Evolutionary conservation across 176 grass and related monocot species (phyloP), one percentile per base, ranked within the genome.

Genomic region (Hyparrhenia diplandra): DNA sequence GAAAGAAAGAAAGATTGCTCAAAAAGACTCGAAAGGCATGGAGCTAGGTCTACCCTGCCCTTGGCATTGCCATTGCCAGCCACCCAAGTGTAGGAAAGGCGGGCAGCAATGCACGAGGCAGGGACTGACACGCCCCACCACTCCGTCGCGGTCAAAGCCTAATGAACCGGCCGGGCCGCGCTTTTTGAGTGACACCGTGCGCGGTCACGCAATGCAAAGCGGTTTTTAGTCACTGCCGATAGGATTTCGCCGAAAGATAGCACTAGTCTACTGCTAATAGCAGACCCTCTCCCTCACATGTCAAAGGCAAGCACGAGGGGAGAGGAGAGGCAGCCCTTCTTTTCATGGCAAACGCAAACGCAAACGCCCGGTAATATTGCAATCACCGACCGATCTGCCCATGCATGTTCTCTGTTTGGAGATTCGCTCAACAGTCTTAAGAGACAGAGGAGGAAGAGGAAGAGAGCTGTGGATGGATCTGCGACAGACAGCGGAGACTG

Each of bases 1-100:
- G 25, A 85, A 46, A 49, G 46, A 49, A 18, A 6, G 46, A 51
- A 17, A 43, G 52, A 55, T 9, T 45, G 82, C 78, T 58, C 82
- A 17, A 82, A 84, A 89, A 89, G 87, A 82, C 87, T 77, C 87
- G 18, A 89, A 89, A 85, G 71, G 32, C 5, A 14, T 5, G 45
- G 29, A 31, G 45, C 45, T 80, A 73, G 9, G 76, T 58, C 69
- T 23, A n/a, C n/a, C n/a, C n/a, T n/a, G 85, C 29, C 52, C 2
- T 55, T n/a, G 46, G 6, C 54, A 24, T 9, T 16, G 42, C 43
- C 43, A 46, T n/a, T n/a, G n/a, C n/a, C n/a, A n/a, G n/a, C n/a
- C n/a, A n/a, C n/a, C n/a, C n/a, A n/a, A n/a, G n/a, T n/a, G n/a
- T n/a, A n/a, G n/a, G n/a, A n/a, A n/a, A n/a, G n/a, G n/a, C n/a